These are phyloP conservation scores for Passiflora organensis DNA, from an alignment of 345 rosid genomes.

Conservation along the genomic window DNA sequence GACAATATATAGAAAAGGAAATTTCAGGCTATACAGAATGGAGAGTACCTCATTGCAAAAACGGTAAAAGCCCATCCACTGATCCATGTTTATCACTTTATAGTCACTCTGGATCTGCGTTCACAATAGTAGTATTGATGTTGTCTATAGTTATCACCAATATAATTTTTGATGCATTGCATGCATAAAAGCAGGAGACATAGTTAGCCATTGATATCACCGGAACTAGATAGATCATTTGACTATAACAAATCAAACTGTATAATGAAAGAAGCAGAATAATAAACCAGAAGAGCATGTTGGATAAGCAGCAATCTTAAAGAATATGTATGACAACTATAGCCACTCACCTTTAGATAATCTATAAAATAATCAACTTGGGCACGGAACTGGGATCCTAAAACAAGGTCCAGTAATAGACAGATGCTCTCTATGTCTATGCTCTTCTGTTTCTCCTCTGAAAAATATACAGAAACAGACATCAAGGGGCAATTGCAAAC, in stretches of 20 bases:
- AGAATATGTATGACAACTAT: neutral
- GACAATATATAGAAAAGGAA: neutral
- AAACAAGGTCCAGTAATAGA: conserved; percentile 29
- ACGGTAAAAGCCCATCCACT: conserved; percentile 30
- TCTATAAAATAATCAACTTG: conserved; percentile 31
- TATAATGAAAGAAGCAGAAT: too few species aligned
- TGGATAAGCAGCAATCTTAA: neutral
- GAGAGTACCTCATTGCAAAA: conserved; percentile 28
- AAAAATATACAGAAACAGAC: neutral
- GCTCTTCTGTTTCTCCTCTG: conserved; percentile 39
- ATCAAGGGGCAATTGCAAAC: neutral
- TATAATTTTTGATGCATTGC: too few species aligned
- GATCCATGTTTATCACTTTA: conserved; percentile 34
- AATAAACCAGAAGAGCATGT: too few species aligned
- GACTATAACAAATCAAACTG: neutral
- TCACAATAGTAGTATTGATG: neutral
- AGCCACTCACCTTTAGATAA: conserved; percentile 23
- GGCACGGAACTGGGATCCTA: conserved; percentile 26
- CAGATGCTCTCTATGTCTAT: conserved; percentile 37
- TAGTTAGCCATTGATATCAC: neutral
- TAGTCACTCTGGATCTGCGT: conserved; percentile 32
- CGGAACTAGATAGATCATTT: neutral
- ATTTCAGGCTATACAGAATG: neutral
- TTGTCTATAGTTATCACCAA: neutral
- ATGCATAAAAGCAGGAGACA: neutral